phyloP scores from a whole-genome alignment of 148 eudicot species.

The Polygonum maritimum region DNA sequence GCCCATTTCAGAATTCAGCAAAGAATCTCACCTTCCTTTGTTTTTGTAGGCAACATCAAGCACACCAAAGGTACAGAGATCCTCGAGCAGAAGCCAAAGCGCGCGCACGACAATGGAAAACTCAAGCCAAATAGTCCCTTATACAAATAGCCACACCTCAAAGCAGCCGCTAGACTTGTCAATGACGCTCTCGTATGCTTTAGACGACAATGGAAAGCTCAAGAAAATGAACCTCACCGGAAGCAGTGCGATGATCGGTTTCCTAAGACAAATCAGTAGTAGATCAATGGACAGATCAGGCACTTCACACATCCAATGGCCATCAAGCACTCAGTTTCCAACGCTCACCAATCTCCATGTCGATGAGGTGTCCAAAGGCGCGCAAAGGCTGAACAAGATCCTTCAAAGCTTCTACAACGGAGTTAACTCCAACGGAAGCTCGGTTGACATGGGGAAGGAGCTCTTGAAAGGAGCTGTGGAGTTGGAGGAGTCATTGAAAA shows the following conservation, averaged over 20 bases:
- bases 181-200: conserved; percentile 55
- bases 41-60: conserved; percentile 20
- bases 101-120: conserved; percentile 25
- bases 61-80: conserved; percentile 19
- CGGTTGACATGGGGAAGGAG: conserved; percentile 61
- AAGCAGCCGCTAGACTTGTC: conserved; percentile 45
- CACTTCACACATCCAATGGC: not conserved
- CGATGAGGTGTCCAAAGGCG: conserved; percentile 73
- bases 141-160: conserved; percentile 28
- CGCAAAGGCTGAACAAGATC: conserved; percentile 65
- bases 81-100: conserved; percentile 22
- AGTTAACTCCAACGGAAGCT: conserved; percentile 30
- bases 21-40: not conserved
- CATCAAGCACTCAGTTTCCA: conserved; percentile 35
- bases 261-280: conserved; percentile 48
- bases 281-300: conserved; percentile 34
- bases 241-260: conserved; percentile 39
- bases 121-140: conserved; percentile 55
- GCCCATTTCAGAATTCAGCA: not conserved
- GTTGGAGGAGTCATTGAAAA: conserved; percentile 67
- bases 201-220: conserved; percentile 41
- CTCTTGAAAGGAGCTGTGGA: conserved; percentile 75
- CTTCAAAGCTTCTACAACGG: conserved; percentile 55
- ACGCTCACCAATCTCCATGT: conserved; percentile 51
- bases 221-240: conserved; percentile 35